phyloP scores from a whole-genome alignment of 257 asterid species.

The Asclepias syriaca region DNA sequence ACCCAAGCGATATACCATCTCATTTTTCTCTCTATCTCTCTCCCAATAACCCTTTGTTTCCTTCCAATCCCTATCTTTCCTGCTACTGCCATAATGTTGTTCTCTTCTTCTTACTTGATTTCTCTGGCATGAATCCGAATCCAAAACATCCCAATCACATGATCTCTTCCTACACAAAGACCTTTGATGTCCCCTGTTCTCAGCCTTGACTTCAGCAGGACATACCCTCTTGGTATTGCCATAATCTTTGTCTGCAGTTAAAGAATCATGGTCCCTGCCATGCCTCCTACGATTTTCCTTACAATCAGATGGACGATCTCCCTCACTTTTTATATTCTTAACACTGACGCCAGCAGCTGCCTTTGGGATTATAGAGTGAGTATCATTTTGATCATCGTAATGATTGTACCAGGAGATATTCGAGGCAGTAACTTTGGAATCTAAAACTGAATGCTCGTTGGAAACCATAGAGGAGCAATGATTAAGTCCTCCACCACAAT shows the following conservation, averaged over 20 bases:
- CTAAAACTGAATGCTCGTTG: neutral
- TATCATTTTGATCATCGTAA: conserved; percentile 1
- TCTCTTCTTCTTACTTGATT: conserved; percentile 60
- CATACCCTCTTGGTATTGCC: conserved; percentile 40
- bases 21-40: conserved; percentile 74
- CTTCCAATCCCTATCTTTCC: conserved; percentile 57
- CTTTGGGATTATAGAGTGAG: too few species aligned
- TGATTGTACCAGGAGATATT: conserved; percentile 7
- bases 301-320: neutral
- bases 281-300: conserved; percentile 8
- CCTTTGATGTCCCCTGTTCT: conserved; percentile 45
- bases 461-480: conserved; percentile 14
- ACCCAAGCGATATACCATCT: conserved; percentile 70
- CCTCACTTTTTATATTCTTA: conserved; percentile 5
- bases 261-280: conserved; percentile 18
- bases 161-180: conserved; percentile 58
- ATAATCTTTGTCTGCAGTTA: conserved; percentile 22
- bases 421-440: conserved; percentile 6
- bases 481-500: conserved; percentile 17
- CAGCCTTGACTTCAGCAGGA: conserved; percentile 38
- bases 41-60: conserved; percentile 93
- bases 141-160: conserved; percentile 48
- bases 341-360: neutral
- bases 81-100: conserved; percentile 38
- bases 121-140: conserved; percentile 47